A percentile compares a stretch with the other conserved stretches of the same genome.
Conservation (phyloP, 1,284 basidiomycete species). For the Puccinia coronata region DNA sequence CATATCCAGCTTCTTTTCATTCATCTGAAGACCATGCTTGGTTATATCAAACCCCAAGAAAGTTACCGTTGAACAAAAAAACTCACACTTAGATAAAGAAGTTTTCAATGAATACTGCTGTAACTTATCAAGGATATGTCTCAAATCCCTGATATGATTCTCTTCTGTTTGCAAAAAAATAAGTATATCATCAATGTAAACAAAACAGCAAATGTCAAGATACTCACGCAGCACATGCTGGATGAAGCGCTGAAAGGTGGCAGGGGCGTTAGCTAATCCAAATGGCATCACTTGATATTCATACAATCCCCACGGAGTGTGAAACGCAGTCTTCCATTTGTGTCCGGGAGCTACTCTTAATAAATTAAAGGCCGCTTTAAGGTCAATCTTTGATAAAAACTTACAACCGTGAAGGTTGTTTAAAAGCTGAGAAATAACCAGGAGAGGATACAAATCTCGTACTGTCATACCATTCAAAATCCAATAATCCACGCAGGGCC, state of each 20-base stretch:
- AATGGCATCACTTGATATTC: conserved; percentile 51
- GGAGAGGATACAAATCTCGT: conserved; percentile 49
- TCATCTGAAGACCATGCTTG: not conserved
- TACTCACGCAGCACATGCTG: conserved; percentile 53
- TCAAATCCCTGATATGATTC: conserved; percentile 25
- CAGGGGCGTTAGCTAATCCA: conserved; percentile 58
- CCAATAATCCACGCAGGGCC: conserved; percentile 3
- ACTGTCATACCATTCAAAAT: not conserved
- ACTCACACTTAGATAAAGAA: conserved; percentile 17
- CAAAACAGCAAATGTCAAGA: conserved; percentile 56
- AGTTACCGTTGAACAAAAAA: not conserved
- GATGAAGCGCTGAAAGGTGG: conserved; percentile 58
- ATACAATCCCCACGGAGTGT: conserved; percentile 35
- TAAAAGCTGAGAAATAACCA: conserved; percentile 52
- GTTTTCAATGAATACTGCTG: not conserved
- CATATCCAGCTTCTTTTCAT: not conserved
- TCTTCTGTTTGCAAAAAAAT: conserved; percentile 61
- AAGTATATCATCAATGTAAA: conserved; percentile 59
- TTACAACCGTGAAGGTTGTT: conserved; percentile 44
- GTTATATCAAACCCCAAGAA: conserved; percentile 23
- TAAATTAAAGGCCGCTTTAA: conserved; percentile 52
- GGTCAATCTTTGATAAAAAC: conserved; percentile 52
- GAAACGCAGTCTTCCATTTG: conserved; percentile 53
- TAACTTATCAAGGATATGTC: not conserved
- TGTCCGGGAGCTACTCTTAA: conserved; percentile 48